A percentile compares a stretch with the other conserved stretches of the same genome.
Evolutionary conservation across 1,139 yeast genomes (phyloP).

Genomic region (Blastobotrys malaysiensis): DNA sequence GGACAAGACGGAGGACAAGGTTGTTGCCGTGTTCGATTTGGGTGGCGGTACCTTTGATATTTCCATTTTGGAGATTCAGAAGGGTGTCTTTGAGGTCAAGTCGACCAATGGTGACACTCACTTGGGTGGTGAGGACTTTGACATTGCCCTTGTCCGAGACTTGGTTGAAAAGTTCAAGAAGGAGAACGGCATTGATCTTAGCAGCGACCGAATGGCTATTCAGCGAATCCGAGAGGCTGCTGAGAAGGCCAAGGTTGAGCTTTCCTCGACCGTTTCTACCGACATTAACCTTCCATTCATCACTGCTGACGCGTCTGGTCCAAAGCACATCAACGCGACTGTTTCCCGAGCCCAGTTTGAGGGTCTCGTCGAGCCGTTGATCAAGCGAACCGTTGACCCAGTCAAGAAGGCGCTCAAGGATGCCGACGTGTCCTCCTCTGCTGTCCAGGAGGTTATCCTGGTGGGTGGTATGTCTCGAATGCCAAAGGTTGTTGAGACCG

Average conservation of each 20-base stretch:
- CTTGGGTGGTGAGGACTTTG: slow-evolving; percentile 81
- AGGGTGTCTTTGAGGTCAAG: slow-evolving; percentile 97
- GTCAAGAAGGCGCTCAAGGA: slow-evolving; percentile 98
- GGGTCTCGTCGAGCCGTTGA: slow-evolving; percentile 79
- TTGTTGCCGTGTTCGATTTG: slow-evolving; percentile 79
- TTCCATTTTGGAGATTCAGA: slow-evolving; percentile 78
- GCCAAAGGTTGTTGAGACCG: slow-evolving; percentile 99
- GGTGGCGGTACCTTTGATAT: slow-evolving; percentile 92
- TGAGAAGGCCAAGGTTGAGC: slow-evolving; percentile 98
- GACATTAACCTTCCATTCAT: slow-evolving; percentile 97
- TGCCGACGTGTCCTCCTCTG: slow-evolving; percentile 80
- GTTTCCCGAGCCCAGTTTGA: slow-evolving; percentile 92
- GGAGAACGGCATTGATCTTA: slow-evolving; percentile 84
- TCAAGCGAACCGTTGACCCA: slow-evolving; percentile 93
- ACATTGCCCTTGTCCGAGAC: slow-evolving; percentile 80
- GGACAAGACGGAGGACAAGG: slow-evolving; percentile 70
- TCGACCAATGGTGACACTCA: slow-evolving; percentile 90
- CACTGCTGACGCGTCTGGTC: slow-evolving; percentile 92
- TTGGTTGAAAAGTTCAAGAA: slow-evolving; percentile 90
- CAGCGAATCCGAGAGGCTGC: slow-evolving; percentile 99
- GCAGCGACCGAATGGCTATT: slow-evolving; percentile 95
- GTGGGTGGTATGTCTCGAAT: slow-evolving; percentile 99
- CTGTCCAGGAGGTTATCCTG: slow-evolving; percentile 87
- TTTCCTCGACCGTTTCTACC: slow-evolving; percentile 88
- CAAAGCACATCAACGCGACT: slow-evolving; percentile 96